Conservation (phyloP, 345 rosid genomes). For the Sonneratia alba region DNA sequence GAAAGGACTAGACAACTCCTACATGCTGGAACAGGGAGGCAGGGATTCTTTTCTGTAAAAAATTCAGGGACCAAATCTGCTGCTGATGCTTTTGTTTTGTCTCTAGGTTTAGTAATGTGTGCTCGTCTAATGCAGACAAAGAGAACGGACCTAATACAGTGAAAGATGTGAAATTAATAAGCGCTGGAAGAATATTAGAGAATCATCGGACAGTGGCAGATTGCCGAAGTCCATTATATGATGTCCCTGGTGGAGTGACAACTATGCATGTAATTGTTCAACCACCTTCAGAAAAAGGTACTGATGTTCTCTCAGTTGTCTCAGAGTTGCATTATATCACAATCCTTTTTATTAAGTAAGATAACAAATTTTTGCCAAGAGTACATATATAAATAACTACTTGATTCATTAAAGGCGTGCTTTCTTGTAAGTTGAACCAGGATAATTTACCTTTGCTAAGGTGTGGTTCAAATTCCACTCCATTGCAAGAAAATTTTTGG, state of each 20-base stretch:
- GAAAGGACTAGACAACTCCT: background rate
- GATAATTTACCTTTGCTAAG: background rate
- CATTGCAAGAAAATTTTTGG: background rate
- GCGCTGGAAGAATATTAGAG: constrained; percentile 87
- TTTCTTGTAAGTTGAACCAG: background rate
- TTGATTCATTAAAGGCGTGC: background rate
- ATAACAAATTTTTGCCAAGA: no score
- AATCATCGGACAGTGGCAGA: constrained; percentile 72
- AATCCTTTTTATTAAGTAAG: background rate
- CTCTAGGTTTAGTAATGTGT: background rate
- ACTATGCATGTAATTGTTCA: constrained; percentile 97
- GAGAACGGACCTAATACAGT: constrained; percentile 80
- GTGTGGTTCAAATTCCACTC: background rate
- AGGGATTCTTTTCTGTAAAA: background rate
- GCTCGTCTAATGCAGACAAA: constrained; percentile 37
- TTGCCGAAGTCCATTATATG: constrained; percentile 71
- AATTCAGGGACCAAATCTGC: background rate
- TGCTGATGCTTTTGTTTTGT: background rate
- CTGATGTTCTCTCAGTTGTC: background rate
- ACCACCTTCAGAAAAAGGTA: constrained; percentile 77
- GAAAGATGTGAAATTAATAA: constrained; percentile 83
- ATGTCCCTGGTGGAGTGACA: constrained; percentile 75
- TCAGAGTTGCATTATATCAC: background rate
- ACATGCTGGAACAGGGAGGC: background rate
- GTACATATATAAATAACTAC: background rate